Conservation (phyloP, 257 asterid genomes). For the Nicotiana knightiana region DNA sequence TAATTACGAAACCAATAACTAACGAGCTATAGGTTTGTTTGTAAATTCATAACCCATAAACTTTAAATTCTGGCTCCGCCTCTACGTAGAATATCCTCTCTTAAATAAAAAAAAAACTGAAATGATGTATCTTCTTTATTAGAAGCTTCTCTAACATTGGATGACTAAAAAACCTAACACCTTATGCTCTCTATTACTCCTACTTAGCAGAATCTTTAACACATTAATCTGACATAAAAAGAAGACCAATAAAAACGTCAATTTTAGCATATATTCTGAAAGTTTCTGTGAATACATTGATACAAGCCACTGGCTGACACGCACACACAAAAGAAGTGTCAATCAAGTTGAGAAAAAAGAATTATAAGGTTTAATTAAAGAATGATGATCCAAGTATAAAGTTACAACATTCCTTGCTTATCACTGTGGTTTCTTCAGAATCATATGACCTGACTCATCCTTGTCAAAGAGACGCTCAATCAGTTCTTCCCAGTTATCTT, state of each 20-base stretch:
- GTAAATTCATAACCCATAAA: no score
- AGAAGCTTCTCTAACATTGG: not conserved
- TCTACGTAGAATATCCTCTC: no score
- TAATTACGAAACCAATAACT: no score
- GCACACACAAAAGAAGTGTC: not conserved
- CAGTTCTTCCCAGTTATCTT: constrained; percentile 71
- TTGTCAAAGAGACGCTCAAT: constrained; percentile 69
- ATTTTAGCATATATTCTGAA: not conserved
- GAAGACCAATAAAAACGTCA: not conserved
- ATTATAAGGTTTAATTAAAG: not conserved
- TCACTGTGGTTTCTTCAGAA: constrained; percentile 29
- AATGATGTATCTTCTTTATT: not conserved
- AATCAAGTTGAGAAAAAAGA: not conserved
- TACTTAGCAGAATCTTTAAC: not conserved
- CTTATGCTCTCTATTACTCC: not conserved
- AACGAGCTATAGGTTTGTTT: no score
- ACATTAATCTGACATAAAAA: not conserved
- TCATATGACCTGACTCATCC: constrained; percentile 52
- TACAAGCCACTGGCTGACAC: not conserved
- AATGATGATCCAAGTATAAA: constrained; percentile 2
- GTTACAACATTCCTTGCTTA: not conserved
- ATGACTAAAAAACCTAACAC: no score
- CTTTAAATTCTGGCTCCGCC: no score
- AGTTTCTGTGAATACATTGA: not conserved
- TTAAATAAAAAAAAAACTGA: not conserved